Base-by-base conservation (phyloP, 2,329 filamentous ascomycete species). In the Fonsecaea nubica region DNA sequence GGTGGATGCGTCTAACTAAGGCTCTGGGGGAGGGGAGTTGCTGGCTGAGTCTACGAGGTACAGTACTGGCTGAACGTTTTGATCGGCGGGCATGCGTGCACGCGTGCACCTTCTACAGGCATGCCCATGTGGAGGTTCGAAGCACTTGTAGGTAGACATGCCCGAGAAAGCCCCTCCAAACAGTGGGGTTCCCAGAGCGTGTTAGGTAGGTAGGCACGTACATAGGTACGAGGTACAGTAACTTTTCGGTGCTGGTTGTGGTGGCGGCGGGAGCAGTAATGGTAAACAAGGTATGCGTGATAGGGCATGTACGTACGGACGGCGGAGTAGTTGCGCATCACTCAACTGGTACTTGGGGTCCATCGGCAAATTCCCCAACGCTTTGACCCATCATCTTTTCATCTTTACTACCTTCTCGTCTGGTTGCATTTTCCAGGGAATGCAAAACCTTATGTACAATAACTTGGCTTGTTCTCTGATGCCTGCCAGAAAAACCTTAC, bases 1-100 rank as follows among this genome's bases (percentile, higher is more conserved):
- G 9, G 52, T 35, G 45, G 45, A 25, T 21, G 12, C 18, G 18
- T 50, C 42, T 50, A 50, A 25, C 45, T 50, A 50, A 50, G 45
- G 45, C 45, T 50, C 21, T 9, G 40, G 21, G 6, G 25, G 25
- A 25, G 40, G 9, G 13, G 4, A 45, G n/a, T 18, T 45, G 40
- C 7, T 21, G n/a, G 40, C 5, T 21, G 21, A 50, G 18, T 50
- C 25, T 50, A 2, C 25, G 25, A 25, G 25, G 25, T 25, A 25
- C 25, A 25, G 25, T 25, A 50, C 45, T 50, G 45, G 45, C 45
- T 50, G 18, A 50, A 50, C 45, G 45, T 25, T 50, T 50, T 50
- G 45, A 50, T 50, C 45, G 25, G 45, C 45, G 18, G 45, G 45
- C 18, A n/a, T 12, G 25, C 25, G 25, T 25, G 25, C 25, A 25